Conservation (phyloP, 1,284 basidiomycete species). For the Cutaneotrichosporon cavernicola region DNA sequence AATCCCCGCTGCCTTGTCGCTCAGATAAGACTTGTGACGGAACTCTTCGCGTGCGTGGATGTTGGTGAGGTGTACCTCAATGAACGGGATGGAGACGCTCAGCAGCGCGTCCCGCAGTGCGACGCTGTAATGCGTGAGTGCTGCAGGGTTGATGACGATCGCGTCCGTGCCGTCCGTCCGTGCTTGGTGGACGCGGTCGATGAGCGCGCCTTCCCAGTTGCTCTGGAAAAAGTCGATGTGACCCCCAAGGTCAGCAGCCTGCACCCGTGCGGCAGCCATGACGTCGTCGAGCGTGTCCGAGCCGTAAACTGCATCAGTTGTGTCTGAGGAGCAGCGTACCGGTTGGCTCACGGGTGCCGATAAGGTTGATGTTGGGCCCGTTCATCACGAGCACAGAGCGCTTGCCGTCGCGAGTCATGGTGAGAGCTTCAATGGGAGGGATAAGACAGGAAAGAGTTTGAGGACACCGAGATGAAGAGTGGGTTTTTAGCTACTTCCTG, state of each 20-base stretch:
- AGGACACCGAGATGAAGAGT: neutral
- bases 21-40: conserved; percentile 49
- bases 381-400: conserved; percentile 31
- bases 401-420: conserved; percentile 13
- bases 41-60: conserved; percentile 49
- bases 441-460: neutral
- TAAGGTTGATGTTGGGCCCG: conserved; percentile 51
- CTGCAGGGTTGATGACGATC: conserved; percentile 45
- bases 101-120: conserved; percentile 47
- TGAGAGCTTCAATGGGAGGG: neutral
- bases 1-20: conserved; percentile 35
- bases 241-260: conserved; percentile 23
- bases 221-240: conserved; percentile 41
- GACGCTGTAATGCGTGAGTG: conserved; percentile 47
- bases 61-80: conserved; percentile 51
- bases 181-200: conserved; percentile 48
- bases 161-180: conserved; percentile 36
- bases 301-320: conserved; percentile 38
- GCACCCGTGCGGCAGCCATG: conserved; percentile 17
- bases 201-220: conserved; percentile 48
- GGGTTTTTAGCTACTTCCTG: neutral
- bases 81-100: conserved; percentile 44
- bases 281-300: conserved; percentile 38
- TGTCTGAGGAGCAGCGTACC: neutral
- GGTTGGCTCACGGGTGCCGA: conserved; percentile 46